These are phyloP conservation scores for Albifimbria verrucaria DNA, from an alignment of 2,329 filamentous ascomycete species.

Conservation along the genomic window DNA sequence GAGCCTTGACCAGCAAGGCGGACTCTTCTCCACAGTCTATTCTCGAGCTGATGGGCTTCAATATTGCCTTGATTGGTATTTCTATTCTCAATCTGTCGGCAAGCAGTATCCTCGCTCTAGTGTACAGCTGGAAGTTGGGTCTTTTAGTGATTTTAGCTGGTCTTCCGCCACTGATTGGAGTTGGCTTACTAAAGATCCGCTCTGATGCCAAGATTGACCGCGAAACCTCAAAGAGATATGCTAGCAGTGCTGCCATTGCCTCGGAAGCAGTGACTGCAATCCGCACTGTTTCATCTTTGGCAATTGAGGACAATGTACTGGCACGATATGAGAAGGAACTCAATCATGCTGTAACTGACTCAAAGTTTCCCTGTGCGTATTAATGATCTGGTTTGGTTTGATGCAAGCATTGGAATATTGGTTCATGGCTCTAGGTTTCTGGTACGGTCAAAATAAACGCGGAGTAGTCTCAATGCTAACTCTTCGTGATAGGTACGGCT, in stretches of 20 bases:
- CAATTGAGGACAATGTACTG: conserved; percentile 33
- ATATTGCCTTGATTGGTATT: conserved; percentile 37
- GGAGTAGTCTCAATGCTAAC: too few relatives aligned
- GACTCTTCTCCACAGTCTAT: conserved; percentile 35
- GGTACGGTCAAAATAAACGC: too few relatives aligned
- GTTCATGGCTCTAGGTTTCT: conserved; percentile 35
- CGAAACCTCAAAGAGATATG: conserved; percentile 28
- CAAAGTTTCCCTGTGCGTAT: conserved; percentile 20
- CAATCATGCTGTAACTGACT: conserved; percentile 16
- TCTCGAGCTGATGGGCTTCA: conserved; percentile 42
- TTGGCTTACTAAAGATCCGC: conserved; percentile 36
- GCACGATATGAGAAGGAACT: conserved; percentile 23
- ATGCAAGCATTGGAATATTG: conserved; percentile 30
- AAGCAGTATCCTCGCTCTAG: conserved; percentile 36
- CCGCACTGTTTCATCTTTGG: conserved; percentile 38
- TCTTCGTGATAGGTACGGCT: conserved; percentile 27
- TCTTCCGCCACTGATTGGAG: conserved; percentile 33
- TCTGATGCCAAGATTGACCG: conserved; percentile 37
- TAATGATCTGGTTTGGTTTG: conserved; percentile 30
- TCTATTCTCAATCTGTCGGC: conserved; percentile 36
- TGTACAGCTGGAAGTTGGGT: conserved; percentile 40
- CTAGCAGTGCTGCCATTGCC: conserved; percentile 37
- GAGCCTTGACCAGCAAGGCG: conserved; percentile 27
- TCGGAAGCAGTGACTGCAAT: conserved; percentile 39
- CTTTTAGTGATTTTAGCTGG: conserved; percentile 39